phyloP scores from a whole-genome alignment of 2,329 filamentous ascomycete genomes.

The Aspergillus unguis region DNA sequence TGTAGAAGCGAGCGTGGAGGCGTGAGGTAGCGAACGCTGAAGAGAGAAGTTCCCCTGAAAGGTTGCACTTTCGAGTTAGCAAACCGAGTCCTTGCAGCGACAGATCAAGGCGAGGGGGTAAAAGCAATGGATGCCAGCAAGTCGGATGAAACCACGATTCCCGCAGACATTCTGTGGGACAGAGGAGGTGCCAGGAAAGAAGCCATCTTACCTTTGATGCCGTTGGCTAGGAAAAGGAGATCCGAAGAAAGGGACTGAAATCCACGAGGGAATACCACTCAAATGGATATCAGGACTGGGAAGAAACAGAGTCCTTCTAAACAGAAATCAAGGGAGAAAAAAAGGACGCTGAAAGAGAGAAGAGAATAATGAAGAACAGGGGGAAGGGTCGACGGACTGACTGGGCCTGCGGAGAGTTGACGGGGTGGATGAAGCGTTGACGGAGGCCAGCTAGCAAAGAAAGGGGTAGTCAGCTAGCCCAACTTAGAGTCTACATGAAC shows the following conservation, averaged over 20 bases:
- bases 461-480: constrained; percentile 24
- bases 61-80: constrained; percentile 22
- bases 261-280: constrained; percentile 9
- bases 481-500: constrained; percentile 10
- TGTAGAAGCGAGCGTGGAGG: constrained; percentile 26
- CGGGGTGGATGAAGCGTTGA: constrained; percentile 20
- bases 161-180: constrained; percentile 12
- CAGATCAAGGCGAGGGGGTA: constrained; percentile 13
- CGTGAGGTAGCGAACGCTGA: constrained; percentile 21
- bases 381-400: constrained; percentile 20
- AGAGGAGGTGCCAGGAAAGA: constrained; percentile 6
- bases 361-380: constrained; percentile 23
- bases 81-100: constrained; percentile 17
- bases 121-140: constrained; percentile 7
- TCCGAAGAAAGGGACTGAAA: constrained; percentile 8
- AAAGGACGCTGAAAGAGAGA: constrained; percentile 24
- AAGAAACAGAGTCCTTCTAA: constrained; percentile 19
- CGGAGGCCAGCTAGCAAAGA: constrained; percentile 14
- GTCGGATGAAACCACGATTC: constrained; percentile 10
- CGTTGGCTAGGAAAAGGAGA: constrained; percentile 14
- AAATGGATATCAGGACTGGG: constrained; percentile 12
- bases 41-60: constrained; percentile 30
- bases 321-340: constrained; percentile 19
- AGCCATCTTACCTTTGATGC: constrained; percentile 16
- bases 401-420: constrained; percentile 22